A percentile compares a stretch with the other conserved stretches of the same genome.
Evolutionary conservation across 2,329 filamentous ascomycete genomes (phyloP).

Genomic region (Fusarium begoniae): DNA sequence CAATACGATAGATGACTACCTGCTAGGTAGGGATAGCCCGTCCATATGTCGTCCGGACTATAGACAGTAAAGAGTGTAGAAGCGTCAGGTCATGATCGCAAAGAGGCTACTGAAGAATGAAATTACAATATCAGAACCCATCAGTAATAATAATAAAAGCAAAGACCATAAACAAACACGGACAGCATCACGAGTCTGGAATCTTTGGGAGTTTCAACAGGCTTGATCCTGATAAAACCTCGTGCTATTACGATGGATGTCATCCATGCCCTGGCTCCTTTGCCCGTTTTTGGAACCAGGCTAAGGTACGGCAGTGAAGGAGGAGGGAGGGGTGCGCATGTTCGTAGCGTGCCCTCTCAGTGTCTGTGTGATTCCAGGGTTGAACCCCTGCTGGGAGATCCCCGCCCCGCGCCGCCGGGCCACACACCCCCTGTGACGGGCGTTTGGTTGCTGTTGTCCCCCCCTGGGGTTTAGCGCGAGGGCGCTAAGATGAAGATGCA

Average conservation of each 20-base stretch:
- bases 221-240: constrained; percentile 27
- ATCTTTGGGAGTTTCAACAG: constrained; percentile 4
- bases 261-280: neutral
- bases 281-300: constrained; percentile 7
- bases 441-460: constrained; percentile 26
- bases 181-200: neutral
- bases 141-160: constrained; percentile 18
- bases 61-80: neutral
- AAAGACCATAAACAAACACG: constrained; percentile 19
- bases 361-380: constrained; percentile 5
- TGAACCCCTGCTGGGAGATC: constrained; percentile 24
- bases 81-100: neutral
- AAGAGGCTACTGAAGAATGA: neutral
- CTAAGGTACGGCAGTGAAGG: constrained; percentile 1
- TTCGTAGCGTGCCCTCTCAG: neutral
- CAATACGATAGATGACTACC: neutral
- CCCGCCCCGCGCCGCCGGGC: constrained; percentile 23
- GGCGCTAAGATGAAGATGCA: neutral
- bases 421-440: constrained; percentile 13
- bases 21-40: constrained; percentile 21
- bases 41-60: constrained; percentile 24
- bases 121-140: neutral
- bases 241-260: constrained; percentile 5
- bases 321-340: constrained; percentile 11
- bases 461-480: constrained; percentile 20